phyloP scores from a whole-genome alignment of 2,329 filamentous ascomycete species.

The Tolypocladium nubicola region DNA sequence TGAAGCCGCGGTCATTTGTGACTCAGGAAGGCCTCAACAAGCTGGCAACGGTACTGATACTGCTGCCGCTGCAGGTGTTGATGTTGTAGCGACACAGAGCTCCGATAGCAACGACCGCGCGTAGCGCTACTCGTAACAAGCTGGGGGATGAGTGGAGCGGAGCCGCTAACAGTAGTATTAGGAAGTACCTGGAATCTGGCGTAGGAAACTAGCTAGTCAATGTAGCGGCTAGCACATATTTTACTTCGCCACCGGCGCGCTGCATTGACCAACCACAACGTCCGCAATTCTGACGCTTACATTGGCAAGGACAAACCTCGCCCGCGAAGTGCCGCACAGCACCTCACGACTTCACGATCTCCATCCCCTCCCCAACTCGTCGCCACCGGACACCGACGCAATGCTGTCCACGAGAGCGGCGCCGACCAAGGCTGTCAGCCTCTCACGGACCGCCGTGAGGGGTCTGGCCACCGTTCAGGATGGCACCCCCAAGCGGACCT shows the following conservation, averaged over 20 bases:
- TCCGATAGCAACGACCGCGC: not conserved
- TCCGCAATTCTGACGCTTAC: slow-evolving; percentile 26
- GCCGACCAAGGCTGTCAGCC: slow-evolving; percentile 25
- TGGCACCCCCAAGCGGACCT: slow-evolving; percentile 56
- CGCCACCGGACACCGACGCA: slow-evolving; percentile 20
- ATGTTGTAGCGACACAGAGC: not conserved
- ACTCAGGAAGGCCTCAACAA: not conserved
- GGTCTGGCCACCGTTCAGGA: slow-evolving; percentile 76
- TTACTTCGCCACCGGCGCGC: slow-evolving; percentile 15
- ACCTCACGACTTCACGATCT: slow-evolving; percentile 15
- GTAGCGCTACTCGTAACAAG: not conserved
- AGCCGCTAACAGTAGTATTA: not conserved
- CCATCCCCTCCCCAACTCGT: slow-evolving; percentile 8
- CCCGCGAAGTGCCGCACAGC: slow-evolving; percentile 23
- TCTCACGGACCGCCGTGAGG: slow-evolving; percentile 42
- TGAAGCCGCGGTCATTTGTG: not conserved
- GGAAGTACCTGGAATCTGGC: not conserved
- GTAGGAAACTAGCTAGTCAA: too few relatives aligned
- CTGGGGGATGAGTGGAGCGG: not conserved
- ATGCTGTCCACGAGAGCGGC: slow-evolving; percentile 36
- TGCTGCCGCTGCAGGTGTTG: not conserved
- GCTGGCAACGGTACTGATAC: not conserved
- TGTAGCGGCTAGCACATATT: slow-evolving; percentile 14
- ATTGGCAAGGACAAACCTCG: slow-evolving; percentile 16
- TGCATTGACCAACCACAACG: slow-evolving; percentile 31